Base-by-base conservation (phyloP, 2,329 filamentous ascomycete genomes). In the Fusarium redolens region DNA sequence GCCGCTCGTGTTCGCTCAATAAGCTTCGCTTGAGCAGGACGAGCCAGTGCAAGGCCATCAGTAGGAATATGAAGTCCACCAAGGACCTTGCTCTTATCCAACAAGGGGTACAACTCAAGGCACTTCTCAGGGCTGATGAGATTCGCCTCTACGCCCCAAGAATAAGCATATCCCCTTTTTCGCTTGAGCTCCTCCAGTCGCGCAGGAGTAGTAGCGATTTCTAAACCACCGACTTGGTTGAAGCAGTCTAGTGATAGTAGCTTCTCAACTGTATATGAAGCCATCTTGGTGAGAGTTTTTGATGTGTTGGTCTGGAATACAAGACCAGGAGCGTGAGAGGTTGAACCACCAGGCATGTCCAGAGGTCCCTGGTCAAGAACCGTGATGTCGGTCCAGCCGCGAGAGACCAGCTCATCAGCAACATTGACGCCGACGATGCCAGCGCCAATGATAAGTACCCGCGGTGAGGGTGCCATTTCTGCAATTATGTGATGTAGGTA, bases 361-460 rank as follows among this genome's bases (percentile, higher is more conserved):
- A 92, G 78, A 5, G 90, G 90, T 0, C 90, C 90, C 78, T 92
- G 90, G 71, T 92, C 90, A 69, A 92, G 81, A 55, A 92, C 89
- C 22, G 89, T 91, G 78, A 92, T 89, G 78, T 91, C 80, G 60
- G 78, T 86, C 89, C 90, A 92, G 82, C 90, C 90, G 75, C 88
- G 86, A 30, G 84, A 83, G 72, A 89, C 84, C 75, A 92, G 85
- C 83, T 92, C 90, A 74, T 92, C 90, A 54, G 90, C 90, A 54
- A 92, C 80, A 67, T 92, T 92, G 64, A 86, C 85, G 51, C 90
- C 90, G 65, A 92, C 90, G 64, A 92, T 91, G 52, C 90, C 90
- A 56, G 90, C 90, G 41, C 90, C 90, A 67, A 90, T 89, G 68
- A 90, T 89, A 65, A 90, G 86, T 68, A 90, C 86, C 73, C 84